Evolutionary conservation across 331 rosid species (phyloP), one percentile per base, ranked within the genome.

Genomic region (Saraca asoca): DNA sequence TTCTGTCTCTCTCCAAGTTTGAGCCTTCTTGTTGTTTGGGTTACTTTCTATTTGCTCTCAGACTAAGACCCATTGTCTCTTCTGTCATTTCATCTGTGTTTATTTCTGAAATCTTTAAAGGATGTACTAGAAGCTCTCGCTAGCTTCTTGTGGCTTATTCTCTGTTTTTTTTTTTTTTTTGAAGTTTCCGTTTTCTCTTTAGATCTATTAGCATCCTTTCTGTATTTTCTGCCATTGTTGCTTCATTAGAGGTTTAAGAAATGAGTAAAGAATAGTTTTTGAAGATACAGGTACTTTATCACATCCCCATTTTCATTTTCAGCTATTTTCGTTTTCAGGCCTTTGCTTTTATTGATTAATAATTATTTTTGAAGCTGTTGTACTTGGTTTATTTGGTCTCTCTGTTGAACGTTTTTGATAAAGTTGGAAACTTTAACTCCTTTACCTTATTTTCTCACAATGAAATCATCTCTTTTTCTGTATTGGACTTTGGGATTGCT

Each of bases 211-310:
- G 29, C 78, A 49, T 48, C 39, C 33, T 58, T 14, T 33, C 58
- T 53, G 34, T 72, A 63, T 45, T 62, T 65, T 46, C 48, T 59
- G n/a, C 66, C 64, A 33, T 69, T 71, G 50, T 77, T 61, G 53
- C 49, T 63, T 64, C 65, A 18, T 74, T 85, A 58, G 72, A 49
- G 66, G 66, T 56, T 20, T 41, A 8, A 79, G 64, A 63, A 53
- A 94, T 94, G 99, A 90, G 95, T 83, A 83, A 88, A 75, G 99
- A 94, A 56, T 97, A 89, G 92, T 68, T 90, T 72, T 66, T 90
- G 85, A 94, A 94, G 95, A 86, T 94, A 73, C 91, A 90, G 99
- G 99, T 94, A 79, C 52, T 20, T 43, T 64, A 20, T 78, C 68
- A 4, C 74, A 43, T 52, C 24, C 66, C 17, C 13, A 69, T 38